Percentiles rank a stretch among this genome's conserved stretches.
Evolutionary conservation across 805 yeast genomes (phyloP).

Genomic region (Candida hispaniensis): DNA sequence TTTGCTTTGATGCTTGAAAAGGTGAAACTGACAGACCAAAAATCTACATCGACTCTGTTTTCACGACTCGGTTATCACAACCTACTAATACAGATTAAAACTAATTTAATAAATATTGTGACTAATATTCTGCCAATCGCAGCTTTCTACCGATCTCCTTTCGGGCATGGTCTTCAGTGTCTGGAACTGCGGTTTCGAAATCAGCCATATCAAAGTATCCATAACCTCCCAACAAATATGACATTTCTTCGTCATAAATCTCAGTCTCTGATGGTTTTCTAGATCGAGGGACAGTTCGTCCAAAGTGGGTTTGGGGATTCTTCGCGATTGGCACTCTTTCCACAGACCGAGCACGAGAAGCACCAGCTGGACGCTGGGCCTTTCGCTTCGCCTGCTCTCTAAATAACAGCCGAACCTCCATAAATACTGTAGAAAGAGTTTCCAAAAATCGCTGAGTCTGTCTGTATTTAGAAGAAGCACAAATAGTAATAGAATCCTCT

Average conservation of each 20-base stretch:
- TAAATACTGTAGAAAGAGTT: constrained; percentile 52
- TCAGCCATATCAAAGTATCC: constrained; percentile 74
- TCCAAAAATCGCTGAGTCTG: constrained; percentile 71
- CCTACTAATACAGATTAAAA: too few species aligned
- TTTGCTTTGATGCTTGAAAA: too few species aligned
- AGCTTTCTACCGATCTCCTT: constrained; percentile 56
- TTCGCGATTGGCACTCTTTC: constrained; percentile 17
- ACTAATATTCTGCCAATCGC: constrained; percentile 51
- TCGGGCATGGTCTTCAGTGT: constrained; percentile 34
- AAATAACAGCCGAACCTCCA: constrained; percentile 44
- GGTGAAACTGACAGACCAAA: too few species aligned
- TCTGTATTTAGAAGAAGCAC: constrained; percentile 78
- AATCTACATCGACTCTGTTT: too few species aligned
- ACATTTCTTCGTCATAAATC: constrained; percentile 25
- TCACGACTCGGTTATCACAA: too few species aligned
- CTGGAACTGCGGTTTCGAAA: constrained; percentile 39
- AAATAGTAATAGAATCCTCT: constrained; percentile 63
- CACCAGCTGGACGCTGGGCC: constrained; percentile 16
- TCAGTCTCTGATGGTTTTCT: constrained; percentile 12
- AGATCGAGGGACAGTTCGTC: constrained; percentile 14
- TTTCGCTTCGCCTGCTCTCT: constrained; percentile 18
- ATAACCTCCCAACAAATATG: constrained; percentile 62
- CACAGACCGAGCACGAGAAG: constrained; percentile 20
- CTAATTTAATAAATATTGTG: too few species aligned
- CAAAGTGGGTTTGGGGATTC: constrained; percentile 7